Conservation (phyloP, 1,139 yeast genomes). For the Yamadazyma triangularis region DNA sequence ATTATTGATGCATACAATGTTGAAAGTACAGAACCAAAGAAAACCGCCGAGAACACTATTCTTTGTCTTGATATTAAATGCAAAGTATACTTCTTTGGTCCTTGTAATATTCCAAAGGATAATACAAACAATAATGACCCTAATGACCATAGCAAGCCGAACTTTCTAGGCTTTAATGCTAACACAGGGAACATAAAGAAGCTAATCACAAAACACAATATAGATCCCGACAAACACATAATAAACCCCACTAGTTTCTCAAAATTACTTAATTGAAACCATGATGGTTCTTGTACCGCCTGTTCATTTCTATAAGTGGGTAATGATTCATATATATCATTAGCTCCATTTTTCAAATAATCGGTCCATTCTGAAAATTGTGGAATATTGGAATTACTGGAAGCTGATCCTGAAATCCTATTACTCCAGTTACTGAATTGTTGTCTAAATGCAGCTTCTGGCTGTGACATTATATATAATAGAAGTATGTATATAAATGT, state of each 20-base stretch:
- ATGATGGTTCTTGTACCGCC: slow-evolving; percentile 38
- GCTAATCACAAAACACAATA: slow-evolving; percentile 76
- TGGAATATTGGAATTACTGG: slow-evolving; percentile 20
- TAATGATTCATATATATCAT: slow-evolving; percentile 35
- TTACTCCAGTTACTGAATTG: slow-evolving; percentile 41
- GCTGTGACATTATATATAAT: no score
- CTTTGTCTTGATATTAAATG: slow-evolving; percentile 77
- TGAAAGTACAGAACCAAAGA: slow-evolving; percentile 66
- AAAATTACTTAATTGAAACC: slow-evolving; percentile 65
- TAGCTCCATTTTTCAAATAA: slow-evolving; percentile 39
- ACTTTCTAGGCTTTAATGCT: slow-evolving; percentile 86
- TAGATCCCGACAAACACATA: slow-evolving; percentile 70
- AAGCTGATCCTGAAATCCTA: slow-evolving; percentile 9
- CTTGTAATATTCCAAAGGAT: slow-evolving; percentile 89
- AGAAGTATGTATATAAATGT: no score
- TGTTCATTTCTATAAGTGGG: slow-evolving; percentile 30
- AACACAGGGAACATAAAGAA: slow-evolving; percentile 83
- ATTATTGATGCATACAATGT: slow-evolving; percentile 57
- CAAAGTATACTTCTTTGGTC: slow-evolving; percentile 72
- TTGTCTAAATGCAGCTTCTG: slow-evolving; percentile 40
- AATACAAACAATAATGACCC: slow-evolving; percentile 84
- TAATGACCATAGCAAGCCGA: slow-evolving; percentile 86
- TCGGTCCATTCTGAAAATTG: slow-evolving; percentile 44
- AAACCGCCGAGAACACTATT: slow-evolving; percentile 73
- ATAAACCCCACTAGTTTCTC: slow-evolving; percentile 79